phyloP scores from a whole-genome alignment of 78 protist genomes.

The Neovahlkampfia damariscottae region DNA sequence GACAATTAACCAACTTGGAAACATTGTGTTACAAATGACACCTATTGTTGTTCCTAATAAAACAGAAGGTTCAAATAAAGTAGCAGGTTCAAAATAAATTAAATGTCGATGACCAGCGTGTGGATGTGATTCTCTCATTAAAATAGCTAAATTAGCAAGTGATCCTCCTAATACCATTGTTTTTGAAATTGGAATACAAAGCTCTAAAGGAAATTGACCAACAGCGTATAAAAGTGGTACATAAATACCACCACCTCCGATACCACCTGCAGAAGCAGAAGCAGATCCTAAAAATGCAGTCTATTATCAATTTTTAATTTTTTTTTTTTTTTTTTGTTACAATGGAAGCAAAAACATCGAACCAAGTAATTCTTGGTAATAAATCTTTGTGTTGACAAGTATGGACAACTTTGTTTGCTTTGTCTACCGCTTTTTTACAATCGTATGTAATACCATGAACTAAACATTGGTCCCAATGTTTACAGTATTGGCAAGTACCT shows the following conservation, averaged over 20 bases:
- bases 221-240: conserved; percentile 30
- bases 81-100: conserved; percentile 23
- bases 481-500: no score
- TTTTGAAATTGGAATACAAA: conserved; percentile 21
- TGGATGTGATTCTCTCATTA: conserved; percentile 7
- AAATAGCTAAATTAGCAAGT: neutral
- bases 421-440: no score
- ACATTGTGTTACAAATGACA: conserved; percentile 27
- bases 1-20: conserved; percentile 31
- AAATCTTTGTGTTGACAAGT: no score
- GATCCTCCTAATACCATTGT: conserved; percentile 36
- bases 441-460: no score
- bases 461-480: no score
- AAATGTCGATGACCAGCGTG: conserved; percentile 5
- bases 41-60: conserved; percentile 39
- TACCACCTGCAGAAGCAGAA: conserved; percentile 30
- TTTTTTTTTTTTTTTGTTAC: no score
- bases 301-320: no score
- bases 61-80: conserved; percentile 25
- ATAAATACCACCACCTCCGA: conserved; percentile 55
- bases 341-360: no score
- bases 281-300: conserved; percentile 1
- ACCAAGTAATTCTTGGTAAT: no score
- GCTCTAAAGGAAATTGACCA: conserved; percentile 7
- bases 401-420: no score